Percentiles rank a stretch among this genome's conserved stretches.
Conservation (phyloP, 495 filamentous ascomycete genomes). For the Talaromyces nanjingensis region DNA sequence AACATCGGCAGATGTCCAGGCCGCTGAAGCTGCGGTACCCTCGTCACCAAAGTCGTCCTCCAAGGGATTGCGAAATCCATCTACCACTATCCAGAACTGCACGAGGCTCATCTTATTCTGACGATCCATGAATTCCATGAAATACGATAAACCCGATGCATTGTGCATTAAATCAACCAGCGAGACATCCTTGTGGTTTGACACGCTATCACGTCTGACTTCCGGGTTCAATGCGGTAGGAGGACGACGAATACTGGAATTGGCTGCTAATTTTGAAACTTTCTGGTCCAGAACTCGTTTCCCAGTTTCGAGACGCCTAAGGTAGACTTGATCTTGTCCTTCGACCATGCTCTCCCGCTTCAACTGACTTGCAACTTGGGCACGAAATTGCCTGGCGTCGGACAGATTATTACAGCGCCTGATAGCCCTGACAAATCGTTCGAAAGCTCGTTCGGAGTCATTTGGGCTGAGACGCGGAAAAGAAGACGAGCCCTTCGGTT, state of each 20-base stretch:
- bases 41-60: conserved; percentile 80
- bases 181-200: conserved; percentile 61
- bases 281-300: conserved; percentile 86
- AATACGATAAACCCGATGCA: conserved; percentile 86
- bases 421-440: conserved; percentile 87
- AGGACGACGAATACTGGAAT: conserved; percentile 42
- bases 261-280: conserved; percentile 72
- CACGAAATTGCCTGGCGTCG: conserved; percentile 85
- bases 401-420: conserved; percentile 86
- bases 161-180: conserved; percentile 79
- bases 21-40: conserved; percentile 50
- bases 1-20: conserved; percentile 81
- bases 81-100: conserved; percentile 98
- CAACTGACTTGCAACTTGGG: conserved; percentile 85
- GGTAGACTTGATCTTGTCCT: conserved; percentile 73
- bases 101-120: conserved; percentile 79
- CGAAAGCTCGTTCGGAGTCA: conserved; percentile 88
- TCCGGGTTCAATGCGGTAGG: conserved; percentile 27
- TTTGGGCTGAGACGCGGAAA: conserved; percentile 60
- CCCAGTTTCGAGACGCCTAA: conserved; percentile 83
- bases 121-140: conserved; percentile 99
- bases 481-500: conserved; percentile 49
- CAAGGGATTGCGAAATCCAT: conserved; percentile 92
- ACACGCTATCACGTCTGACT: conserved; percentile 31
- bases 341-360: conserved; percentile 76